Evolutionary conservation across 352 stramenopile species (phyloP), one percentile per base, ranked within the genome.

Genomic region (Globisporangium cederbergense): DNA sequence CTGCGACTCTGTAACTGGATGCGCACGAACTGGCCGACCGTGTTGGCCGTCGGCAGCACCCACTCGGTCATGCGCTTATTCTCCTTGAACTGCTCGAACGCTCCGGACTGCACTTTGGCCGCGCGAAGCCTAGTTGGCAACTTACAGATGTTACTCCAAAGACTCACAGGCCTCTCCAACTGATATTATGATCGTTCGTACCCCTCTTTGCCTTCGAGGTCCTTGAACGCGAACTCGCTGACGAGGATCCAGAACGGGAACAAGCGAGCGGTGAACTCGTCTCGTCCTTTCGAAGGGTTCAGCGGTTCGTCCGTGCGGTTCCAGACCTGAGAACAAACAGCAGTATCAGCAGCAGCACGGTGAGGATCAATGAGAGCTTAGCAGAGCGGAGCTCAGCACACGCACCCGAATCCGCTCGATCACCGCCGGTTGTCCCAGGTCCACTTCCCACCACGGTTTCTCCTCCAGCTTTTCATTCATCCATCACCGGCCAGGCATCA

Each of bases 231-330:
- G 42, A 89, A 82, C 59, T 96, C 83, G 32, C 91, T 97, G 16
- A 97, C 82, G 64, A 98, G 88, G 64, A 98, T 85, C 91, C 92
- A 98, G 65, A 85, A 97, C 11, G 95, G 95, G 58, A 97, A 97
- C 25, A 98, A 56, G 0, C 91, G 78, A 50, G 58, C 66, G 2
- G 79, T 89, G 68, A 89, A 98, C 59, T 97, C 81, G 65, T 89
- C 79, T 7, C 75, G 70, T 14, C 72, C 72, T 64, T 86, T 81
- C 10, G 72, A 87, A n/a, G 79, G 74, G 68, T 98, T 93, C 30
- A 74, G 62, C 2, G 90, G 92, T 53, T 88, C 84, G 61, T 98
- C 93, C 11, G 79, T 95, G 59, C 93, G 81, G 72, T 98, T 98
- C 93, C 93, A 98, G 25, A 88, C 58, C 78, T 85, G 1, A 36